Percentiles rank a stretch among this genome's conserved stretches.
Evolutionary conservation across 2,329 filamentous ascomycete genomes (phyloP).

Genomic region (Alternaria metachromatica): DNA sequence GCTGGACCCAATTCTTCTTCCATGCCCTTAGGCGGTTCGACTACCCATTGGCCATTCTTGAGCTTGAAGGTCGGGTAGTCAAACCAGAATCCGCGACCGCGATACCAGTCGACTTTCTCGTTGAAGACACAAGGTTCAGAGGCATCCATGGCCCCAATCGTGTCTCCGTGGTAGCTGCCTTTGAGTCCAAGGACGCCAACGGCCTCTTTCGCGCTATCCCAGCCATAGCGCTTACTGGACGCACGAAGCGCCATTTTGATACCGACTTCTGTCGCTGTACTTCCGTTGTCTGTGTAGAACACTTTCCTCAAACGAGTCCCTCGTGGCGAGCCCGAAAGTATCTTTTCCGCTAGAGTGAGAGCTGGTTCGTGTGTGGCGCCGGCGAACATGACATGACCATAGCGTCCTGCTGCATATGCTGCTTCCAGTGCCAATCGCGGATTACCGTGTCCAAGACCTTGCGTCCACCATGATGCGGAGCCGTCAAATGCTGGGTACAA

Average conservation of each 20-base stretch:
- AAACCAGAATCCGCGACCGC: constrained; percentile 80
- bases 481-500: constrained; percentile 77
- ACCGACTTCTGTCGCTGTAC: constrained; percentile 82
- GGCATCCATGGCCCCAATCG: constrained; percentile 86
- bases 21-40: constrained; percentile 63
- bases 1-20: constrained; percentile 54
- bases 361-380: constrained; percentile 81
- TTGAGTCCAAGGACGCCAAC: constrained; percentile 76
- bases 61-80: constrained; percentile 77
- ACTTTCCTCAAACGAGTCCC: constrained; percentile 73
- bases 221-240: constrained; percentile 69
- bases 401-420: constrained; percentile 80
- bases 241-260: constrained; percentile 84
- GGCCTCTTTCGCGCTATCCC: constrained; percentile 62
- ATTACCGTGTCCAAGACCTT: constrained; percentile 80
- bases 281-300: constrained; percentile 86
- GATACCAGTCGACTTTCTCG: constrained; percentile 85
- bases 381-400: constrained; percentile 89
- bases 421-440: constrained; percentile 74
- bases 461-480: constrained; percentile 91
- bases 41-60: constrained; percentile 68
- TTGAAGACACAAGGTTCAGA: constrained; percentile 80
- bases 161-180: constrained; percentile 86
- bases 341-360: constrained; percentile 68
- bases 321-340: constrained; percentile 62